These are phyloP conservation scores for Cercospora beticola DNA, from an alignment of 2,329 filamentous ascomycete genomes.

Conservation along the genomic window DNA sequence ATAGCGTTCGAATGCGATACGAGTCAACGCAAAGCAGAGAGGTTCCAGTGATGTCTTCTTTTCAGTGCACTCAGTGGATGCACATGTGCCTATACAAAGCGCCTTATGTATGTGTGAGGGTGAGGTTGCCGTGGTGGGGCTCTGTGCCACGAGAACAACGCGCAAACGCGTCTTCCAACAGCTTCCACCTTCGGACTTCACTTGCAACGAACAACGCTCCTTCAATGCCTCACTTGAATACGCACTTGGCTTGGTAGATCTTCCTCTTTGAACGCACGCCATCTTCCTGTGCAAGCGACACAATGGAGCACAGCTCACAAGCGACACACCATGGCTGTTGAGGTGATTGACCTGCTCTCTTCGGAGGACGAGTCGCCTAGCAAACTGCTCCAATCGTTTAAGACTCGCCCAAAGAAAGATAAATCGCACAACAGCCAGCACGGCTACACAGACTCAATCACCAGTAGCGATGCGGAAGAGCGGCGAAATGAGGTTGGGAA, in stretches of 20 bases:
- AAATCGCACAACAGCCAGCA: neutral
- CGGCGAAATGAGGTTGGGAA: neutral
- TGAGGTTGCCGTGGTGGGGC: neutral
- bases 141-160: neutral
- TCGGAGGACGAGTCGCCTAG: conserved; percentile 14
- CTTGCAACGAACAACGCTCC: neutral
- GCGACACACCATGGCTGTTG: neutral
- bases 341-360: conserved; percentile 16
- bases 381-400: conserved; percentile 11
- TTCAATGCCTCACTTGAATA: neutral
- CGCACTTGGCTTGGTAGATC: neutral
- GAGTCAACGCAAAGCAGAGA: neutral
- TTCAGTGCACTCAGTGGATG: too few relatives aligned
- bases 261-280: neutral
- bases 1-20: conserved; percentile 11
- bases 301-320: neutral
- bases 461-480: neutral
- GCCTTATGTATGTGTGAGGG: too few relatives aligned
- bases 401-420: neutral
- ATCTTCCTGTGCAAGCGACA: neutral
- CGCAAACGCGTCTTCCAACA: neutral
- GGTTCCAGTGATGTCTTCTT: neutral
- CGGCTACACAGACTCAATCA: neutral
- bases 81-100: too few relatives aligned
- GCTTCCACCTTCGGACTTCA: neutral